A percentile compares a stretch with the other conserved stretches of the same genome.
These are phyloP conservation scores for Lichtheimia ornata DNA, from an alignment of 371 early-diverging fungal genomes.

Conservation along the genomic window DNA sequence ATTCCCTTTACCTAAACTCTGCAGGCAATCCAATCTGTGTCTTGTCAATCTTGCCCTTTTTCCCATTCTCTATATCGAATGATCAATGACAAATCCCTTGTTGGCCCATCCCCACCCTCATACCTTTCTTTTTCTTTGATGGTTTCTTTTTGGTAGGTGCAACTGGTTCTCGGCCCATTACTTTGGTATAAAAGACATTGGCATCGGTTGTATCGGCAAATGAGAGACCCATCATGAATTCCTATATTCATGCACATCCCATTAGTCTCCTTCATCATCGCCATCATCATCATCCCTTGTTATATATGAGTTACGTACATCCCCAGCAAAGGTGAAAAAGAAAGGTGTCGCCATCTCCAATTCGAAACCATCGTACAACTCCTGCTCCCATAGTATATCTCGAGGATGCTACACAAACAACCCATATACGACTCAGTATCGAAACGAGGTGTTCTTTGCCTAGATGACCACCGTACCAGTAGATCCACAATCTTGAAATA, in stretches of 20 bases:
- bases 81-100: background rate
- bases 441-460: background rate
- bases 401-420: conserved; percentile 42
- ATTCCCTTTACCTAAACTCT: conserved; percentile 63
- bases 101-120: no score
- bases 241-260: conserved; percentile 31
- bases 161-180: conserved; percentile 54
- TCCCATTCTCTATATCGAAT: conserved; percentile 21
- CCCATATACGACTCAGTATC: background rate
- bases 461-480: conserved; percentile 40
- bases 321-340: conserved; percentile 84
- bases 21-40: conserved; percentile 76
- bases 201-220: conserved; percentile 89
- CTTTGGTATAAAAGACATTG: conserved; percentile 69
- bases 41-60: conserved; percentile 68
- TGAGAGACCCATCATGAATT: conserved; percentile 79
- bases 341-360: conserved; percentile 74
- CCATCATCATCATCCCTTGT: background rate
- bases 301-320: conserved; percentile 57
- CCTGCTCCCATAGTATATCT: conserved; percentile 83
- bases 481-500: conserved; percentile 82
- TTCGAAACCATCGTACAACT: conserved; percentile 77
- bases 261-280: no score
- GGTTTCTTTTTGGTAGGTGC: conserved; percentile 38
- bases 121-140: conserved; percentile 28